Percentiles rank a stretch among this genome's conserved stretches.
Evolutionary conservation across 1,139 yeast species (phyloP).

Genomic region (Yamadazyma sp.): DNA sequence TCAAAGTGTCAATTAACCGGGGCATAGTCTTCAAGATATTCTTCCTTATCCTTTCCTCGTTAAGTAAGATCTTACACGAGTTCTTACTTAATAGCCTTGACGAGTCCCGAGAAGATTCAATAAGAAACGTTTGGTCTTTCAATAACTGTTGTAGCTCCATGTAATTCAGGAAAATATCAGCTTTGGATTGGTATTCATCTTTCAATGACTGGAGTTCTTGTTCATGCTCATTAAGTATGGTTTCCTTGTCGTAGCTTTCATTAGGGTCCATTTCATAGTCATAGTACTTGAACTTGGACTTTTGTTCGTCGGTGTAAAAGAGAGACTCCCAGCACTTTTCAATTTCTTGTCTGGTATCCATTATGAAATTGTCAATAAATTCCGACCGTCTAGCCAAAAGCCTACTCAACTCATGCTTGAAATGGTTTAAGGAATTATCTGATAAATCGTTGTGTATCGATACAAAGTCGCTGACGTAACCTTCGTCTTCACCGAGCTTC

Average conservation of each 20-base stretch:
- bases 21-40: conserved; percentile 69
- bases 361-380: conserved; percentile 66
- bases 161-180: conserved; percentile 55
- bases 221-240: conserved; percentile 59
- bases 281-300: conserved; percentile 35
- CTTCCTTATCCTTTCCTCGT: conserved; percentile 78
- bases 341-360: conserved; percentile 59
- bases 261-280: conserved; percentile 26
- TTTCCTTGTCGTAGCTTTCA: conserved; percentile 52
- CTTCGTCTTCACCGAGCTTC: conserved; percentile 41
- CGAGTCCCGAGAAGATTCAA: conserved; percentile 74
- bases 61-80: conserved; percentile 73
- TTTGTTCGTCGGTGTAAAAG: conserved; percentile 52
- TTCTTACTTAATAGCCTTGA: conserved; percentile 74
- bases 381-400: conserved; percentile 60
- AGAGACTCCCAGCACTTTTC: conserved; percentile 61
- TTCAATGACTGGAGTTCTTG: conserved; percentile 54
- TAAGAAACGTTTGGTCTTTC: conserved; percentile 61
- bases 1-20: conserved; percentile 52
- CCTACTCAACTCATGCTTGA: conserved; percentile 56
- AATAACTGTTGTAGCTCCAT: conserved; percentile 55
- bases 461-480: conserved; percentile 38
- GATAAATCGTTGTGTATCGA: conserved; percentile 36
- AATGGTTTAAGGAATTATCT: conserved; percentile 36
- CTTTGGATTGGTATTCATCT: conserved; percentile 48